Percentiles rank a stretch among this genome's conserved stretches.
phyloP scores from a whole-genome alignment of 2,329 filamentous ascomycete species.

The Trichoderma koningiopsis region DNA sequence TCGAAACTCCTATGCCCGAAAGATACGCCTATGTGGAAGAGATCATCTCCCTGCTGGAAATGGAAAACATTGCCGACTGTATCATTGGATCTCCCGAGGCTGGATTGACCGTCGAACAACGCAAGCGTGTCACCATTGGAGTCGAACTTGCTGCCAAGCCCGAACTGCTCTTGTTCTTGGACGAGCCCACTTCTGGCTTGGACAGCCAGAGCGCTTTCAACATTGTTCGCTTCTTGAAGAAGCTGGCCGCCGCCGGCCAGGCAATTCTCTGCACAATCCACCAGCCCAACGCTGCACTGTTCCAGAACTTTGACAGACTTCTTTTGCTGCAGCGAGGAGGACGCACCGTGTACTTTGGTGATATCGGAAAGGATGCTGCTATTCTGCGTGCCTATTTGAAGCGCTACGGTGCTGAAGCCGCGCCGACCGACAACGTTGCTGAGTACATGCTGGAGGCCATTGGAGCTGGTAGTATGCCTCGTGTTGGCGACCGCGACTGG shows the following conservation, averaged over 20 bases:
- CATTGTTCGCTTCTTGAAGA: slow-evolving; percentile 76
- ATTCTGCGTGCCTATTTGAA: slow-evolving; percentile 67
- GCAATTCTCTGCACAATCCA: slow-evolving; percentile 91
- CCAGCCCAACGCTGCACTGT: slow-evolving; percentile 82
- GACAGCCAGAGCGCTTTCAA: slow-evolving; percentile 67
- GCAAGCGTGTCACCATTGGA: slow-evolving; percentile 83
- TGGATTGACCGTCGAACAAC: slow-evolving; percentile 68
- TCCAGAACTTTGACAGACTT: slow-evolving; percentile 85
- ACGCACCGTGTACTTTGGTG: slow-evolving; percentile 81
- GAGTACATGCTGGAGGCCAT: slow-evolving; percentile 89
- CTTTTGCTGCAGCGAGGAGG: slow-evolving; percentile 78
- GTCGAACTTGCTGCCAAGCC: slow-evolving; percentile 86
- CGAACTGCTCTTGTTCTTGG: slow-evolving; percentile 73
- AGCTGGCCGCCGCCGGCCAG: slow-evolving; percentile 77
- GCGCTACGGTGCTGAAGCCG: slow-evolving; percentile 61
- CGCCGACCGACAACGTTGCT: slow-evolving; percentile 59
- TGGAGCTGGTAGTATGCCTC: slow-evolving; percentile 71
- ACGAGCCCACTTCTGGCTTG: slow-evolving; percentile 77
- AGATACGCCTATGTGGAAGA: slow-evolving; percentile 64
- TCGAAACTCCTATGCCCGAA: slow-evolving; percentile 54
- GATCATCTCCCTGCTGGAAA: slow-evolving; percentile 60
- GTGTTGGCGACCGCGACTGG: slow-evolving; percentile 77
- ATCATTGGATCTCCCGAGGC: slow-evolving; percentile 65
- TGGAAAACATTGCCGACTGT: slow-evolving; percentile 60
- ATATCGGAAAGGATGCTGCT: slow-evolving; percentile 74